Base-by-base conservation (phyloP, 768 basidiomycete species). In the Hydnomerulius pinastri region DNA sequence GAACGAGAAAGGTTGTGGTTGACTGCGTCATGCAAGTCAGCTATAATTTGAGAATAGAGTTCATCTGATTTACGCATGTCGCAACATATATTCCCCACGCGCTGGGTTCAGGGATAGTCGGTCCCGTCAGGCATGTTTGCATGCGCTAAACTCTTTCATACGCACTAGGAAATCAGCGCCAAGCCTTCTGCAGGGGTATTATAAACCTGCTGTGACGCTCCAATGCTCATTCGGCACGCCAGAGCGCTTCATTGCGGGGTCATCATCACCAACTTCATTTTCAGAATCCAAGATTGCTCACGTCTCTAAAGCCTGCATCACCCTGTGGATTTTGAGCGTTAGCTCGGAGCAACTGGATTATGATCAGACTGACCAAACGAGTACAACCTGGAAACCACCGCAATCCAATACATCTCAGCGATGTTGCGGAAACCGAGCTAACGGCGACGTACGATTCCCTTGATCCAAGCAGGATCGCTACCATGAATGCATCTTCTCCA, bases 381-480 rank as follows among this genome's bases (percentile, higher is more conserved):
- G 17, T 33, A 53, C 13, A 15, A 67, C 51, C 64, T 65, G 27
- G 20, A 20, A 2, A n/a, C n/a, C n/a, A n/a, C n/a, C n/a, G 11
- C 23, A n/a, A 20, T 23, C 17, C n/a, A 8, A 17, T 18, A 20
- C n/a, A n/a, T n/a, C n/a, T n/a, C n/a, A n/a, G n/a, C 13, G 11
- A 10, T 21, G 1, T 20, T 11, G 18, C n/a, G n/a, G n/a, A n/a
- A n/a, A n/a, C n/a, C n/a, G n/a, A n/a, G n/a, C n/a, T n/a, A n/a
- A n/a, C n/a, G n/a, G n/a, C n/a, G n/a, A 44, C 64, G 2, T 30
- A 65, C 64, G 18, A 55, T 17, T 21, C 46, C 33, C 46, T 64
- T 65, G 36, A 59, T 37, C 64, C 64, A 65, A 44, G 30, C 18
- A 33, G 53, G 25, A 5, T 65, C 65, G 23, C 57, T 55, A 28